Percentiles rank a stretch among this genome's conserved stretches.
These are phyloP conservation scores for Babesia bigemina DNA, from an alignment of 169 alveolate genomes.

Conservation along the genomic window DNA sequence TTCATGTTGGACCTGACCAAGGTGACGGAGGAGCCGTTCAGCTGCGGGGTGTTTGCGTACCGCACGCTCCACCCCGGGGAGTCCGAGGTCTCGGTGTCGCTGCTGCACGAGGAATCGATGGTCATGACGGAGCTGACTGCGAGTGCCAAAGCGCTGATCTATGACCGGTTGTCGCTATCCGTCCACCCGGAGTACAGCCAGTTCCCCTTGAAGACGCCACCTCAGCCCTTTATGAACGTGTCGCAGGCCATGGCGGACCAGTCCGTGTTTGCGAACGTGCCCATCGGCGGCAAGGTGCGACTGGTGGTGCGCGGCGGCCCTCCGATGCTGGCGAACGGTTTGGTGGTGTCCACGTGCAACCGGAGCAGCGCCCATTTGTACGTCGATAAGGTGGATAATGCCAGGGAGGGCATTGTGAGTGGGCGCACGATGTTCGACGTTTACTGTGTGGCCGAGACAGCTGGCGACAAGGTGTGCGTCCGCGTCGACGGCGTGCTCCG, in stretches of 20 bases:
- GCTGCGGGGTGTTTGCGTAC: conserved; percentile 13
- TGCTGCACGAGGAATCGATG: conserved; percentile 11
- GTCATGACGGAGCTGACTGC: conserved; percentile 7
- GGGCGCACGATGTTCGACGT: conserved; percentile 26
- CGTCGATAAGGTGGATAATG: conserved; percentile 1
- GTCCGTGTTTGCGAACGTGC: conserved; percentile 31
- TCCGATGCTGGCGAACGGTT: conserved; percentile 4
- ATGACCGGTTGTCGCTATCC: conserved; percentile 26
- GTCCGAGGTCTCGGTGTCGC: conserved; percentile 1
- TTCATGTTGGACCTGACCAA: conserved; percentile 18
- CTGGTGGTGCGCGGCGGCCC: conserved; percentile 52
- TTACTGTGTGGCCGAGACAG: conserved; percentile 32
- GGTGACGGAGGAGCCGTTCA: conserved; percentile 7
- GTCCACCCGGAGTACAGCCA: conserved; percentile 28
- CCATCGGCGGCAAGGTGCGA: conserved; percentile 47
- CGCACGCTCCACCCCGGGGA: conserved; percentile 38
- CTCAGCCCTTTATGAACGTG: conserved; percentile 32
- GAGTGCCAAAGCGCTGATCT: conserved; percentile 5
- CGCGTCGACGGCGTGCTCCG: conserved; percentile 16
- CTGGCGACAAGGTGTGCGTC: conserved; percentile 30
- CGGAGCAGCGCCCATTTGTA: background rate
- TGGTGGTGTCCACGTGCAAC: conserved; percentile 4
- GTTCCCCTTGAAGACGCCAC: conserved; percentile 17
- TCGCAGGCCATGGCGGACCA: conserved; percentile 4
- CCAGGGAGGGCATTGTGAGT: background rate